Evolutionary conservation across 2,329 filamentous ascomycete species (phyloP).

Genomic region (Monilinia fructicola): DNA sequence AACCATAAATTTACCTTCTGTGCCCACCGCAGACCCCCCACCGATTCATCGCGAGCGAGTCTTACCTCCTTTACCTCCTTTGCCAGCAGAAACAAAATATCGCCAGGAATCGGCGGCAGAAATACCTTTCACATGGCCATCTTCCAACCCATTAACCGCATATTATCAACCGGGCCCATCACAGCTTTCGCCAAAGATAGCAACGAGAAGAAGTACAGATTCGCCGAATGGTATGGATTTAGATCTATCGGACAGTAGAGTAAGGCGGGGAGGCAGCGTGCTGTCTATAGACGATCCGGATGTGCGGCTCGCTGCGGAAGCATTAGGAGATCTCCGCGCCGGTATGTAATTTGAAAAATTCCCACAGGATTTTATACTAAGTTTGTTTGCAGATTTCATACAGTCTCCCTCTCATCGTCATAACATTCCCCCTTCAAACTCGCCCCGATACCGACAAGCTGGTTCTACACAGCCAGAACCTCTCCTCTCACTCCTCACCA

Average conservation of each 20-base stretch:
- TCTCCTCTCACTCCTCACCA: slow-evolving; percentile 80
- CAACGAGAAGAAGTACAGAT: slow-evolving; percentile 28
- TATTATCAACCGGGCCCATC: slow-evolving; percentile 40
- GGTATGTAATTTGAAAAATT: slow-evolving; percentile 50
- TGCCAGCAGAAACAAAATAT: slow-evolving; percentile 31
- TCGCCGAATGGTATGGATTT: slow-evolving; percentile 39
- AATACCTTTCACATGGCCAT: slow-evolving; percentile 38
- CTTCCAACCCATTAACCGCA: slow-evolving; percentile 40
- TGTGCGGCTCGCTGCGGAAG: slow-evolving; percentile 70
- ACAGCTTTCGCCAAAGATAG: slow-evolving; percentile 36
- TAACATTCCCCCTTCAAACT: slow-evolving; percentile 35
- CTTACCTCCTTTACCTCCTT: slow-evolving; percentile 37
- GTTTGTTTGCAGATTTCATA: slow-evolving; percentile 55
- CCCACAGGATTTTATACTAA: slow-evolving; percentile 16
- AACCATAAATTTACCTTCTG: slow-evolving; percentile 35
- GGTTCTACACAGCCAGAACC: slow-evolving; percentile 62
- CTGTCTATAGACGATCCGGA: slow-evolving; percentile 61
- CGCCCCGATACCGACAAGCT: slow-evolving; percentile 42
- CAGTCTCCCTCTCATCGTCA: slow-evolving; percentile 55
- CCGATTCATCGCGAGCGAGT: slow-evolving; percentile 38
- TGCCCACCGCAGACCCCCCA: slow-evolving; percentile 36
- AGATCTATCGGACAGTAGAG: slow-evolving; percentile 37
- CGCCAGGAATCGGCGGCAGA: slow-evolving; percentile 31
- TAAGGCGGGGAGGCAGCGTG: slow-evolving; percentile 39
- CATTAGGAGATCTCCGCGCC: slow-evolving; percentile 70